These are phyloP conservation scores for Marvania coccoides DNA, from an alignment of 139 green algal genomes.

Conservation along the genomic window DNA sequence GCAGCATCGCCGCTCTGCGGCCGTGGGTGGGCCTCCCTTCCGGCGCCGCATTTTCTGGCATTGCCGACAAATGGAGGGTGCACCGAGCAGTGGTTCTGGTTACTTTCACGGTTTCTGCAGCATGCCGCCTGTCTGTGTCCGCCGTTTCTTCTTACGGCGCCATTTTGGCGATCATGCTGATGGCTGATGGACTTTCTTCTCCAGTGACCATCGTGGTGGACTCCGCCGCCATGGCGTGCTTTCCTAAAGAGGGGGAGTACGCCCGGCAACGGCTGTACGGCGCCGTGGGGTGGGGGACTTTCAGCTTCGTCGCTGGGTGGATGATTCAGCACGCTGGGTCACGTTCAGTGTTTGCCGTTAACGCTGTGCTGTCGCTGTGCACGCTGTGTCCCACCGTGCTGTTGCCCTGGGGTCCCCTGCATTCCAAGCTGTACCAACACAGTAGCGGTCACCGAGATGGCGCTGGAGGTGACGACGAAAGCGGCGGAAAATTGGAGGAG, in stretches of 20 bases:
- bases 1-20: slow-evolving; percentile 20
- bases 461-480: neutral
- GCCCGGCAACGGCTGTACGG: slow-evolving; percentile 23
- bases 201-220: slow-evolving; percentile 41
- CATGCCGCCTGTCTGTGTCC: slow-evolving; percentile 2
- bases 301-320: slow-evolving; percentile 5
- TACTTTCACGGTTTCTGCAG: slow-evolving; percentile 13
- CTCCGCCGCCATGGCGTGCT: slow-evolving; percentile 28
- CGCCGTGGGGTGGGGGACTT: slow-evolving; percentile 33
- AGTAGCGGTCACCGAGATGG: neutral
- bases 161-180: slow-evolving; percentile 18
- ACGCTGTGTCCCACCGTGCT: neutral
- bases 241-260: slow-evolving; percentile 9
- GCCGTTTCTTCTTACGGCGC: slow-evolving; percentile 5
- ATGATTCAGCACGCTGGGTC: slow-evolving; percentile 1
- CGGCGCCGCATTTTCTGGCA: slow-evolving; percentile 19
- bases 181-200: slow-evolving; percentile 25
- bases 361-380: neutral
- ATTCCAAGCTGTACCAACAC: slow-evolving; percentile 11
- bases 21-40: slow-evolving; percentile 2
- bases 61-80: slow-evolving; percentile 29
- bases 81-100: slow-evolving; percentile 32
- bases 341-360: slow-evolving; percentile 9
- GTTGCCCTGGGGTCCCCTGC: slow-evolving; percentile 14
- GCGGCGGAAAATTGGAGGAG: neutral